phyloP scores from a whole-genome alignment of 352 stramenopile genomes.

The Phytophthora palmivora region DNA sequence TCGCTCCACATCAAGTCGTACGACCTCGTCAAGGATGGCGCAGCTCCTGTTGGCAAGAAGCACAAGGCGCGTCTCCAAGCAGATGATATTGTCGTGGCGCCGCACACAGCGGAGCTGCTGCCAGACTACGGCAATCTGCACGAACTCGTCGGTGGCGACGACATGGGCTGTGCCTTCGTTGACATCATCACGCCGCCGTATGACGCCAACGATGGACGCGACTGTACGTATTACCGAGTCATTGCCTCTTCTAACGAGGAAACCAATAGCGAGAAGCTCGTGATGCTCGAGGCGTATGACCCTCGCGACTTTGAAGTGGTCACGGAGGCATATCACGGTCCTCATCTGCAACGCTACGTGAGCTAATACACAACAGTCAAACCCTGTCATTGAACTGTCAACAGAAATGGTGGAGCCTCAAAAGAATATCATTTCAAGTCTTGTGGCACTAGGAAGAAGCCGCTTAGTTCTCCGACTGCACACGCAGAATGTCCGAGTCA shows the following conservation, averaged over 20 bases:
- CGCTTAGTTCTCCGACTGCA: constrained; percentile 57
- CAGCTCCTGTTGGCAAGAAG: constrained; percentile 14
- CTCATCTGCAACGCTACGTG: constrained; percentile 43
- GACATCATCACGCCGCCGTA: constrained; percentile 89
- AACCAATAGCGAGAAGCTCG: constrained; percentile 24
- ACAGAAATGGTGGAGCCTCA: constrained; percentile 24
- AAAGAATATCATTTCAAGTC: constrained; percentile 30
- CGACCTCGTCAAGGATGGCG: constrained; percentile 47
- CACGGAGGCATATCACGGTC: constrained; percentile 57
- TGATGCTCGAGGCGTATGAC: constrained; percentile 58
- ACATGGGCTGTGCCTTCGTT: constrained; percentile 84
- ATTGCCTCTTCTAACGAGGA: constrained; percentile 27
- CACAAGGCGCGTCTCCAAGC: constrained; percentile 48
- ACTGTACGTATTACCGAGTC: constrained; percentile 82
- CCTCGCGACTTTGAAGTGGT: constrained; percentile 63
- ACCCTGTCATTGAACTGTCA: no score
- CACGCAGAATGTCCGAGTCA: constrained; percentile 99
- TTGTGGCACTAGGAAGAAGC: constrained; percentile 13
- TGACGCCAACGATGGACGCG: constrained; percentile 61
- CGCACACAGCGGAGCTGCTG: constrained; percentile 73
- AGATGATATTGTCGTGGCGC: constrained; percentile 56
- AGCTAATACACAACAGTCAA: constrained; percentile 7
- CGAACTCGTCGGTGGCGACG: constrained; percentile 72
- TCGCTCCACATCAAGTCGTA: constrained; percentile 69
- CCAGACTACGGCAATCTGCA: constrained; percentile 80